These are phyloP conservation scores for Rozella allomycis DNA, from an alignment of 371 early-diverging fungal genomes.

Conservation along the genomic window DNA sequence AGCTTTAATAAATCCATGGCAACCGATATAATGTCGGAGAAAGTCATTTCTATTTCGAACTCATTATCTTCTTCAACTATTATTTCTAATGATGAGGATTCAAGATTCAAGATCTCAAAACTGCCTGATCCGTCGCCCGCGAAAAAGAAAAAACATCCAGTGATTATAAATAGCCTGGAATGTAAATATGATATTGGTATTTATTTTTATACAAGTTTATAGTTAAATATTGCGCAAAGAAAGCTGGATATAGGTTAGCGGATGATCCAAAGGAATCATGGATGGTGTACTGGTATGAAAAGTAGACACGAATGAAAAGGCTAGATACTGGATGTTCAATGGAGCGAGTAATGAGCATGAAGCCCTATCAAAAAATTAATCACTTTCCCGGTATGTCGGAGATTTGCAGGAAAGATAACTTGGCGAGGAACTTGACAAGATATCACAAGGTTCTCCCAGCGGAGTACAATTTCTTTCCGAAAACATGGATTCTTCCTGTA, in stretches of 20 bases:
- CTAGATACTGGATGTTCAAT: constrained; percentile 24
- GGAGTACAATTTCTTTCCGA: constrained; percentile 25
- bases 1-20: constrained; percentile 6
- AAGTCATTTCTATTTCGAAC: no score
- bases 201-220: no score
- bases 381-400: constrained; percentile 35
- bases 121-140: no score
- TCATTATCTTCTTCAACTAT: no score
- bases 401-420: constrained; percentile 25
- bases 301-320: no score
- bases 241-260: constrained; percentile 9
- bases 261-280: constrained; percentile 12
- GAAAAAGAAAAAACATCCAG: no score
- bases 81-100: no score
- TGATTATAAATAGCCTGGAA: no score
- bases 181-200: no score
- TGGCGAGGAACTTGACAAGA: constrained; percentile 21
- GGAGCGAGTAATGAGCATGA: constrained; percentile 18
- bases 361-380: constrained; percentile 21
- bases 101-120: no score
- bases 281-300: constrained; percentile 22
- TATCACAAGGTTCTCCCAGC: constrained; percentile 16
- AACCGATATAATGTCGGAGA: no score
- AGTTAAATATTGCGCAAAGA: constrained; percentile 10
- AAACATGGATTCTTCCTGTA: constrained; percentile 17